Percentiles rank a stretch among this genome's conserved stretches.
phyloP scores from a whole-genome alignment of 2,329 filamentous ascomycete genomes.

The Ophiostoma sp. region DNA sequence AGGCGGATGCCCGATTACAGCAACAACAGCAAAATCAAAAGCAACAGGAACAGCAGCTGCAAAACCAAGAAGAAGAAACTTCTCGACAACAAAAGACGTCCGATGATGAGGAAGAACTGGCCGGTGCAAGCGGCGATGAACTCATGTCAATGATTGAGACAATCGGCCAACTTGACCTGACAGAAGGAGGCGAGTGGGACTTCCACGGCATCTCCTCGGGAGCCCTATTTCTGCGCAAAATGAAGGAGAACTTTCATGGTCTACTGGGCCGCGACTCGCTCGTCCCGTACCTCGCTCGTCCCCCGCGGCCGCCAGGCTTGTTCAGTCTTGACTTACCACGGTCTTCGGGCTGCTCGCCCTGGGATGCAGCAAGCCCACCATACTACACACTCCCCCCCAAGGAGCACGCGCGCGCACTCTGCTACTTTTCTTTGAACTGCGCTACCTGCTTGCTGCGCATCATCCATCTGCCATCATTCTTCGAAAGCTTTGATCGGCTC shows the following conservation, averaged over 20 bases:
- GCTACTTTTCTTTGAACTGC: slow-evolving; percentile 52
- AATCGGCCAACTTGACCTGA: slow-evolving; percentile 83
- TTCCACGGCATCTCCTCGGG: slow-evolving; percentile 93
- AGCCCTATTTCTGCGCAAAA: slow-evolving; percentile 76
- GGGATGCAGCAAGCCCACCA: slow-evolving; percentile 48
- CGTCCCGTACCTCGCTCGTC: slow-evolving; percentile 53
- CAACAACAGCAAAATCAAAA: slow-evolving; percentile 7
- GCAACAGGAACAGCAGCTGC: neutral
- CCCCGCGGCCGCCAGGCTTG: slow-evolving; percentile 46
- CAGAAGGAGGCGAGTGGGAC: slow-evolving; percentile 88
- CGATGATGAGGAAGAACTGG: slow-evolving; percentile 4
- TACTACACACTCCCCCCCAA: slow-evolving; percentile 65
- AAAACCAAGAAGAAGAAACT: neutral
- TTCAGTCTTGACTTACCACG: slow-evolving; percentile 65
- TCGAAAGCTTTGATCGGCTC: slow-evolving; percentile 67
- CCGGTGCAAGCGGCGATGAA: slow-evolving; percentile 19
- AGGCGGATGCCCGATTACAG: slow-evolving; percentile 40
- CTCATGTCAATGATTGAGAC: slow-evolving; percentile 93
- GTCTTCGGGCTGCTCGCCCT: slow-evolving; percentile 59
- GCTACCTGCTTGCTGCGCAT: slow-evolving; percentile 60
- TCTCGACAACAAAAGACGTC: neutral
- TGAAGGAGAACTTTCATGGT: slow-evolving; percentile 81
- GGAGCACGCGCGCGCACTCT: slow-evolving; percentile 49
- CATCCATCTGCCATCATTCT: slow-evolving; percentile 77
- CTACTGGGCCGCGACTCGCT: slow-evolving; percentile 62